Percentiles rank a stretch among this genome's conserved stretches.
Conservation (phyloP, 140 eudicot genomes). For the Senecio squalidus region DNA sequence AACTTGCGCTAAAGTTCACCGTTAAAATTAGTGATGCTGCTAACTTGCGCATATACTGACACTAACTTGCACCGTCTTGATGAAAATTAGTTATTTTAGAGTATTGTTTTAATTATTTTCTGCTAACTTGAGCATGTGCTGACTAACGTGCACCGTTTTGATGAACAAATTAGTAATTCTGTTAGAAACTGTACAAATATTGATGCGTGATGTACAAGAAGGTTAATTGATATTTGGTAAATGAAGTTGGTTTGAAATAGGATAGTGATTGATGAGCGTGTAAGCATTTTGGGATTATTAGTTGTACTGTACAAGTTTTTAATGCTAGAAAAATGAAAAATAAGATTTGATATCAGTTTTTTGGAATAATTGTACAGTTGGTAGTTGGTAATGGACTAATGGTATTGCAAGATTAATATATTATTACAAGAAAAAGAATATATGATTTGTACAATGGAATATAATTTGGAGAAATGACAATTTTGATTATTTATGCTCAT, state of each 20-base stretch:
- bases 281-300: no score
- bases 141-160: constrained; percentile 16
- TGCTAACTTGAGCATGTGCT: not conserved
- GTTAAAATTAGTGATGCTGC: no score
- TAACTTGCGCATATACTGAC: constrained; percentile 11
- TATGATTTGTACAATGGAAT: constrained; percentile 12
- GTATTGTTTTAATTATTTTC: not conserved
- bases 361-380: constrained; percentile 28
- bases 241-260: not conserved
- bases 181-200: constrained; percentile 9
- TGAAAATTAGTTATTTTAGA: no score
- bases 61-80: not conserved
- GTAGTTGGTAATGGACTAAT: constrained; percentile 15
- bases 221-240: not conserved
- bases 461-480: no score
- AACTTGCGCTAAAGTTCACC: constrained; percentile 37
- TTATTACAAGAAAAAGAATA: constrained; percentile 11
- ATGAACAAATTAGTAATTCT: constrained; percentile 15
- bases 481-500: no score
- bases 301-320: constrained; percentile 18
- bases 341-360: constrained; percentile 17
- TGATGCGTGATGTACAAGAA: constrained; percentile 21
- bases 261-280: no score
- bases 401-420: not conserved
- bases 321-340: constrained; percentile 15